Evolutionary conservation across 805 yeast species (phyloP).

Genomic region (Kazachstania viticola): DNA sequence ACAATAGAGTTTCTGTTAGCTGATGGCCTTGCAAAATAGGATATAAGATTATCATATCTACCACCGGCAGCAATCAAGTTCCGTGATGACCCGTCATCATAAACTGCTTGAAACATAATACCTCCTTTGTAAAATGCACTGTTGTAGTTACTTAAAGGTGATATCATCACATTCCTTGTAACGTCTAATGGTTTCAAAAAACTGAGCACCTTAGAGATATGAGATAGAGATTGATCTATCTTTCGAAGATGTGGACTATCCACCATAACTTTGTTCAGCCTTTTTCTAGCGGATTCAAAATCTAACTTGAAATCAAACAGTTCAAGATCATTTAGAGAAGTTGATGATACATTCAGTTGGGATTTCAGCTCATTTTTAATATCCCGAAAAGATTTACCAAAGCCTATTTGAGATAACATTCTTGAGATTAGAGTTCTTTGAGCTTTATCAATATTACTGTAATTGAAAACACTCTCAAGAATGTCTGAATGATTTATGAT

Average conservation of each 20-base stretch:
- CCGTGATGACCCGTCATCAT: conserved; percentile 43
- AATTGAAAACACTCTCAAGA: conserved; percentile 64
- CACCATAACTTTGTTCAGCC: conserved; percentile 58
- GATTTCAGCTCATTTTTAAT: conserved; percentile 42
- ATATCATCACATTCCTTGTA: conserved; percentile 42
- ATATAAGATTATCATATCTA: conserved; percentile 67
- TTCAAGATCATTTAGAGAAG: conserved; percentile 71
- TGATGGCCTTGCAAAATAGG: conserved; percentile 50
- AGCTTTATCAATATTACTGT: conserved; percentile 67
- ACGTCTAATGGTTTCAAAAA: conserved; percentile 51
- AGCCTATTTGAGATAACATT: conserved; percentile 65
- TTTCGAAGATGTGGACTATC: conserved; percentile 54
- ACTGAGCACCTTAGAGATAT: conserved; percentile 47
- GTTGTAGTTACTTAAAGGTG: conserved; percentile 80
- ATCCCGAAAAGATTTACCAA: conserved; percentile 52
- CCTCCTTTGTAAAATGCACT: conserved; percentile 69
- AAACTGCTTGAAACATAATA: conserved; percentile 78
- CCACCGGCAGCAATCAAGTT: conserved; percentile 82
- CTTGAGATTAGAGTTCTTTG: conserved; percentile 59
- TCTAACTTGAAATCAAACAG: conserved; percentile 67
- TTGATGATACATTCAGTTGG: conserved; percentile 67
- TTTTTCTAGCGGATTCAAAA: conserved; percentile 50
- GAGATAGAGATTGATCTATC: conserved; percentile 51
- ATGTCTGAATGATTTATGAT: conserved; percentile 75
- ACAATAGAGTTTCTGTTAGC: conserved; percentile 24